Evolutionary conservation across 768 basidiomycete species (phyloP).

Genomic region (Pleurotus tuoliensis): DNA sequence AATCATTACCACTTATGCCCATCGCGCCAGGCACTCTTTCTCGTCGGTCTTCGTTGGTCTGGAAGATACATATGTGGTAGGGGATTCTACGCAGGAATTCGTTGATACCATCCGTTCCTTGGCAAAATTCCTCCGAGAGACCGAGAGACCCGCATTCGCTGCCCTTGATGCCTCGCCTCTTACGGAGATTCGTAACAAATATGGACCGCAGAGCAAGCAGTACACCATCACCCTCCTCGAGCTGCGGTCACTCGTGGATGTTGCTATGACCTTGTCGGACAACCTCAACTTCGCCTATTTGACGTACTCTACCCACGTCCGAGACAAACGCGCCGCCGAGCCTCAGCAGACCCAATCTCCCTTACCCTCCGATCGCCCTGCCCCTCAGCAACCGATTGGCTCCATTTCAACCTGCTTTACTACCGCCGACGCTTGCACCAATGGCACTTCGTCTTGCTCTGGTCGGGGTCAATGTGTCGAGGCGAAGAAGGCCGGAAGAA

Average conservation of each 20-base stretch:
- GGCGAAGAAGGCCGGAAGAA: constrained; percentile 55
- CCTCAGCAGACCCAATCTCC: constrained; percentile 45
- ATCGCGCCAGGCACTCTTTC: constrained; percentile 56
- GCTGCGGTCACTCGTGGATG: constrained; percentile 46
- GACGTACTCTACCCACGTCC: constrained; percentile 30
- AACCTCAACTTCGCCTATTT: constrained; percentile 50
- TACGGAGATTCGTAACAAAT: constrained; percentile 37
- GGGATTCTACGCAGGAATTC: constrained; percentile 27
- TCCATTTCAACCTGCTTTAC: constrained; percentile 61
- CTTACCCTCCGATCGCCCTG: constrained; percentile 34
- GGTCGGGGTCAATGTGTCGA: constrained; percentile 65
- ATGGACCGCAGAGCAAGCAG: constrained; percentile 51
- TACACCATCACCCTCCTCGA: constrained; percentile 43
- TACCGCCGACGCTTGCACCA: constrained; percentile 49
- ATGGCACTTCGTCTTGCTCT: constrained; percentile 64
- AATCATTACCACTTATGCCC: constrained; percentile 55
- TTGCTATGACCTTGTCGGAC: constrained; percentile 31
- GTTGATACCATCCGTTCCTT: constrained; percentile 41
- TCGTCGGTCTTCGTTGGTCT: constrained; percentile 42
- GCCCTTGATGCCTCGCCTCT: constrained; percentile 58
- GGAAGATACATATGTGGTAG: constrained; percentile 2
- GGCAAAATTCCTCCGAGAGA: constrained; percentile 49
- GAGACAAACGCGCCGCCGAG: constrained; percentile 31
- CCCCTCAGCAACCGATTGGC: constrained; percentile 51
- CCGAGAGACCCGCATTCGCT: constrained; percentile 51